Base-by-base conservation (phyloP, 2,329 filamentous ascomycete genomes). In the Aquanectria penicillioides region DNA sequence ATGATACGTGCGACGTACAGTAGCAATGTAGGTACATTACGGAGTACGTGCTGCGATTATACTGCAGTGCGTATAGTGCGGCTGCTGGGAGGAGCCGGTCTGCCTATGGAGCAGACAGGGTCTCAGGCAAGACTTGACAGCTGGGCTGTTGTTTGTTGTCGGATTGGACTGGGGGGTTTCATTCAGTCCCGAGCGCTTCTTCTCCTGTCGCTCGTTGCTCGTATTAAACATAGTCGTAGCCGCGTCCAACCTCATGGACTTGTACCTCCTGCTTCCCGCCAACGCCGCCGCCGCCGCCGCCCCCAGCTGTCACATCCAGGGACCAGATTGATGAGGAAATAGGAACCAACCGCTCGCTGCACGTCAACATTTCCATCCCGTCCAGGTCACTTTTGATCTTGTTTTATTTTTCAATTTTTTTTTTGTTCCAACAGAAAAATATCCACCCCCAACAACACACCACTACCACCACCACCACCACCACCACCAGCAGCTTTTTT, bases 341-440 rank as follows among this genome's bases (percentile, higher is more conserved):
- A 25, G 11, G 20, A 34, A 10, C 10, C 13, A 18, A 18, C 23
- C 26, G 37, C n/a, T 11, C 22, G 49, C 28, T 56, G 53, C 53
- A 57, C 53, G 46, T 57, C 44, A 50, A 50, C 38, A 56, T 49
- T 56, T 49, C 52, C 37, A 48, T 31, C 34, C 34, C 10, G 11
- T 40, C 47, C 18, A 29, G 15, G 31, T 28, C 41, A 12, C 15
- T 20, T 31, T 46, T 15, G 13, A 31, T 33, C 17, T 33, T 46
- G 25, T 20, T 31, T 46, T 15, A n/a, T 46, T 33, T 13, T 33
- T 46, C 9, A 18, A 28, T 26, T 31, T 33, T 46, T 46, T 12
- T 26, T 46, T 46, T 46, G 28, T 23, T 48, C 26, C 44, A 50
- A 41, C 22, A 17, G 25, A 9, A 36, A n/a, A n/a, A n/a, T n/a